Evolutionary conservation across 805 yeast genomes (phyloP).

Genomic region (Millerago galiae): DNA sequence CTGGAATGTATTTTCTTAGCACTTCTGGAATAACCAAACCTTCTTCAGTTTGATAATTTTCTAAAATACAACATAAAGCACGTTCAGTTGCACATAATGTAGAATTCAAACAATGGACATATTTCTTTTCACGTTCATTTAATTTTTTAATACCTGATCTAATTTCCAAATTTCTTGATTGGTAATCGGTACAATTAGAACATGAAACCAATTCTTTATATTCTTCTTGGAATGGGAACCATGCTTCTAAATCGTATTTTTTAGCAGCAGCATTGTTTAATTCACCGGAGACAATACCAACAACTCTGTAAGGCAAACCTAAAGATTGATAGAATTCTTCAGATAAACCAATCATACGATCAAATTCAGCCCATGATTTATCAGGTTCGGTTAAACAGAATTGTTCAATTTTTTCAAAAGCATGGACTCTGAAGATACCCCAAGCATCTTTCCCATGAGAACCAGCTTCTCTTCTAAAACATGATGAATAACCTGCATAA

Average conservation of each 20-base stretch:
- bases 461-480: conserved; percentile 99
- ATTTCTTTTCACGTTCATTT: conserved; percentile 93
- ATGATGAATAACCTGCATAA: conserved; percentile 96
- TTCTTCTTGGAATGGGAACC: conserved; percentile 99
- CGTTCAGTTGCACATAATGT: conserved; percentile 97
- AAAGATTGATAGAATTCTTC: conserved; percentile 92
- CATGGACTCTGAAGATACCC: conserved; percentile 99
- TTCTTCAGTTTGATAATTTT: conserved; percentile 96
- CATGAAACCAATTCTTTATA: conserved; percentile 97
- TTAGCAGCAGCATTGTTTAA: conserved; percentile 98
- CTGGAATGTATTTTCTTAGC: conserved; percentile 92
- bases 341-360: conserved; percentile 83
- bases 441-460: conserved; percentile 99
- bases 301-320: conserved; percentile 93
- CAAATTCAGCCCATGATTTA: conserved; percentile 96
- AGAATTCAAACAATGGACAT: conserved; percentile 97
- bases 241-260: conserved; percentile 97
- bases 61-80: conserved; percentile 94
- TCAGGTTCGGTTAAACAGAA: conserved; percentile 95
- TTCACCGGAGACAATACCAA: conserved; percentile 97
- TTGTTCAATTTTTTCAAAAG: conserved; percentile 97
- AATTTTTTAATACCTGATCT: conserved; percentile 97
- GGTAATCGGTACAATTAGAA: conserved; percentile 99
- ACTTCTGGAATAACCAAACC: conserved; percentile 94
- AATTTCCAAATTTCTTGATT: conserved; percentile 96